A percentile compares a stretch with the other conserved stretches of the same genome.
These are phyloP conservation scores for Metschnikowia borealis DNA, from an alignment of 805 yeast genomes.

Conservation along the genomic window DNA sequence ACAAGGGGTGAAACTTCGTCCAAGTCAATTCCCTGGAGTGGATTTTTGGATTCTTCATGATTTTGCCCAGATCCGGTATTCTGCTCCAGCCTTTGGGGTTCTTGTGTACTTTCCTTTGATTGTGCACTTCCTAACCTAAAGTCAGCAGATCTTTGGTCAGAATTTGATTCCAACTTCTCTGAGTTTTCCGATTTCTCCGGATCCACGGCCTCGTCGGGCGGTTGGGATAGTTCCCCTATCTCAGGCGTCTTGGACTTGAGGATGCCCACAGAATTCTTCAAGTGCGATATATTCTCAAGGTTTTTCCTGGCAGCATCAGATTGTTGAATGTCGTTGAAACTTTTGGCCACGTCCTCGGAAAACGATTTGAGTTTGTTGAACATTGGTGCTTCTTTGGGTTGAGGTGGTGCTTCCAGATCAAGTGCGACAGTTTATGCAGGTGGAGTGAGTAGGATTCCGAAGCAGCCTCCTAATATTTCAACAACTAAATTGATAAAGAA, in stretches of 20 bases:
- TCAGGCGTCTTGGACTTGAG: constrained; percentile 46
- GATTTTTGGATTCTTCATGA: constrained; percentile 1
- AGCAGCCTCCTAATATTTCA: no score
- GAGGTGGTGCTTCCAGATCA: not conserved
- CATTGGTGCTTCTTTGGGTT: constrained; percentile 20
- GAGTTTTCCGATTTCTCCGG: constrained; percentile 6
- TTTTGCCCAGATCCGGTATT: not conserved
- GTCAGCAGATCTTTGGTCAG: no score
- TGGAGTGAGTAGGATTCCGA: not conserved
- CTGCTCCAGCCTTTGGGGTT: no score
- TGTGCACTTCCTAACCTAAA: no score
- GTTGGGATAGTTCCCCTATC: constrained; percentile 42
- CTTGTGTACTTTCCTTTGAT: no score
- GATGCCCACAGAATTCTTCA: constrained; percentile 32
- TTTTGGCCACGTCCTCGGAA: constrained; percentile 45
- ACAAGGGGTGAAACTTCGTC: constrained; percentile 55
- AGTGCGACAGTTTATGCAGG: not conserved
- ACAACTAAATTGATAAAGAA: no score
- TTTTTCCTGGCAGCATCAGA: constrained; percentile 12
- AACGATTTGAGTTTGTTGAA: constrained; percentile 40
- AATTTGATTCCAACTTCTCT: not conserved
- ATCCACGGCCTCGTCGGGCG: constrained; percentile 36
- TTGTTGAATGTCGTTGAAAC: constrained; percentile 32
- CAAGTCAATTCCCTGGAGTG: constrained; percentile 23
- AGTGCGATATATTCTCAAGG: constrained; percentile 20